These are phyloP conservation scores for Vigna hirtella DNA, from an alignment of 306 rosid species.

Conservation along the genomic window DNA sequence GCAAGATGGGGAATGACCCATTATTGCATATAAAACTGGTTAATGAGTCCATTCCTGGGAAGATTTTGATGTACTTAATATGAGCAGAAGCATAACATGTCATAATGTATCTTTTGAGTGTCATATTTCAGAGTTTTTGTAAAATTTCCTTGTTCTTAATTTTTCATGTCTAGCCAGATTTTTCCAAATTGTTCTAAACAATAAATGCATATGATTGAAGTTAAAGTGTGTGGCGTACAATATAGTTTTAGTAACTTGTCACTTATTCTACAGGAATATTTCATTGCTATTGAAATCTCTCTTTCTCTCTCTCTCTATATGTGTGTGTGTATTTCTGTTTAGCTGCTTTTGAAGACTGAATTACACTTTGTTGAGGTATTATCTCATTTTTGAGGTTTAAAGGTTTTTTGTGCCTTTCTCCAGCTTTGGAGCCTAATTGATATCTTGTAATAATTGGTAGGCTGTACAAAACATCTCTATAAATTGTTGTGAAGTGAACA, in stretches of 20 bases:
- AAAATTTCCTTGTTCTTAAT: conserved; percentile 15
- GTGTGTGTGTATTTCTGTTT: no score
- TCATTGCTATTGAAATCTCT: neutral
- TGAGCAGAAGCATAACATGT: neutral
- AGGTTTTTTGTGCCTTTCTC: conserved; percentile 7
- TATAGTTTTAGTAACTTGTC: neutral
- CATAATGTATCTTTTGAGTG: neutral
- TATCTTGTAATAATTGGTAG: conserved; percentile 11
- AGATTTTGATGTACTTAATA: neutral
- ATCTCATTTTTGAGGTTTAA: conserved; percentile 11
- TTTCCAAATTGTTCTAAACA: conserved; percentile 1
- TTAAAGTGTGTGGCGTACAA: neutral
- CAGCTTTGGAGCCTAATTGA: conserved; percentile 19
- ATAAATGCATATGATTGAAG: conserved; percentile 26
- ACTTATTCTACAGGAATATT: neutral
- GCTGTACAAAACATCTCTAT: conserved; percentile 13
- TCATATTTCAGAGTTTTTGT: neutral
- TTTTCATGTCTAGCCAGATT: conserved; percentile 2
- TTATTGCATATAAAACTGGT: conserved; percentile 13
- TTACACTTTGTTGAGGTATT: no score
- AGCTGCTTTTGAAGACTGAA: no score
- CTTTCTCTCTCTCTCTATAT: no score
- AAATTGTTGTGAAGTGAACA: neutral
- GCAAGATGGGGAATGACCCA: neutral
- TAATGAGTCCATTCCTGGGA: neutral